Evolutionary conservation across 352 stramenopile species (phyloP).

Genomic region (Phytopythium montanum): DNA sequence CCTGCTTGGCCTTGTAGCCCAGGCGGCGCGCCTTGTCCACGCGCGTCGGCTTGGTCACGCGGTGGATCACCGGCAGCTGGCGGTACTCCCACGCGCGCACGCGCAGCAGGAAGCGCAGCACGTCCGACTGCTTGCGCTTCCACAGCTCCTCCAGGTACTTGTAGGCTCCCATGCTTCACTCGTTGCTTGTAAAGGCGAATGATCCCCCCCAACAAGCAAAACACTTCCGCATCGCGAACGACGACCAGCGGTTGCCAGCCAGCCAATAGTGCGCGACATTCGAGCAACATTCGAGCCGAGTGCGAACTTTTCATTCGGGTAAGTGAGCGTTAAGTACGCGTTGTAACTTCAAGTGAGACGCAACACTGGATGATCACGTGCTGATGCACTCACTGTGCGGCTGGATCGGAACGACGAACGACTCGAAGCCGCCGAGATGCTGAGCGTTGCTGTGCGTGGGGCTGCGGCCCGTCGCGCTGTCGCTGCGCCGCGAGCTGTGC

Average conservation of each 20-base stretch:
- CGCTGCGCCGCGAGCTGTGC: not conserved
- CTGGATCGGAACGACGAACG: not conserved
- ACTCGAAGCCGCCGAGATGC: not conserved
- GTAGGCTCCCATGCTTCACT: constrained; percentile 97
- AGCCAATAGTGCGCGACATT: not conserved
- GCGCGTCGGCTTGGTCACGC: constrained; percentile 93
- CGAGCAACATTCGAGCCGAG: not conserved
- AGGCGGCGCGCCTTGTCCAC: constrained; percentile 99
- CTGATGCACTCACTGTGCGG: too few relatives aligned
- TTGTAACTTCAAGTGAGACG: not conserved
- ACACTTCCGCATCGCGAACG: not conserved
- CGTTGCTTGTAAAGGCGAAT: constrained; percentile 49
- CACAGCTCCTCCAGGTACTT: constrained; percentile 99
- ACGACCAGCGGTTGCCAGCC: not conserved
- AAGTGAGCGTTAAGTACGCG: not conserved
- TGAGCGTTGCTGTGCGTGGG: not conserved
- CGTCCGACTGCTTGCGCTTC: constrained; percentile 99
- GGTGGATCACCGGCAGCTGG: constrained; percentile 97
- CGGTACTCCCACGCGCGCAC: constrained; percentile 98
- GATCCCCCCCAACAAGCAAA: not conserved
- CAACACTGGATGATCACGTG: too few relatives aligned
- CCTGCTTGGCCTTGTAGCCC: constrained; percentile 99
- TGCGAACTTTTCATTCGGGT: not conserved
- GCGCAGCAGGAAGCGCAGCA: constrained; percentile 99
- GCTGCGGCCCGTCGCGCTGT: not conserved